Percentiles rank a stretch among this genome's conserved stretches.
phyloP scores from a whole-genome alignment of 2,329 filamentous ascomycete species.

The Monilinia laxa region DNA sequence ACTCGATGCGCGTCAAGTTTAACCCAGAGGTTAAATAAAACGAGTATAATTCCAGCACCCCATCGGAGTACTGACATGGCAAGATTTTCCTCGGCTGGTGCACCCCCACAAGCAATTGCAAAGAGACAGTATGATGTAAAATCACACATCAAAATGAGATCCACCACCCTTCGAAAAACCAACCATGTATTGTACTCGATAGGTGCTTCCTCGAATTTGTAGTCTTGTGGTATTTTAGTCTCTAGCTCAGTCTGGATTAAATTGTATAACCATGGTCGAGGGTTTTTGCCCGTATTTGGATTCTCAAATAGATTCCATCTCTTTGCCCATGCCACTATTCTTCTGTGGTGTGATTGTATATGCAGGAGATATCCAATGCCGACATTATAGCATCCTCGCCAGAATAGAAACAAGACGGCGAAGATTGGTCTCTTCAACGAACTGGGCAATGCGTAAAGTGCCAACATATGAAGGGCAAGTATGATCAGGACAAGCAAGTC shows the following conservation, averaged over 20 bases:
- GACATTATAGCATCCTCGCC: constrained; percentile 88
- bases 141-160: constrained; percentile 98
- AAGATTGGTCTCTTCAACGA: constrained; percentile 73
- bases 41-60: constrained; percentile 71
- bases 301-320: constrained; percentile 84
- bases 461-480: constrained; percentile 70
- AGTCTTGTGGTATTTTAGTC: constrained; percentile 90
- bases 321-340: constrained; percentile 82
- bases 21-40: constrained; percentile 97
- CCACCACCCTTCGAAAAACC: constrained; percentile 90
- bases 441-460: constrained; percentile 71
- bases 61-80: constrained; percentile 73
- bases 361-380: constrained; percentile 90
- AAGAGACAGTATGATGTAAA: constrained; percentile 97
- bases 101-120: constrained; percentile 80
- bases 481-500: constrained; percentile 79
- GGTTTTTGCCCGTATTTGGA: constrained; percentile 76
- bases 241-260: constrained; percentile 88
- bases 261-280: constrained; percentile 76
- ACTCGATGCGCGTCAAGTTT: constrained; percentile 97
- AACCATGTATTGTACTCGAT: constrained; percentile 99
- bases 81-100: constrained; percentile 69
- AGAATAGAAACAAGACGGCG: constrained; percentile 83
- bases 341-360: constrained; percentile 85
- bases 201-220: constrained; percentile 87